Evolutionary conservation across 148 eudicot genomes (phyloP).

Genomic region (Vaccinium vitisidaea): DNA sequence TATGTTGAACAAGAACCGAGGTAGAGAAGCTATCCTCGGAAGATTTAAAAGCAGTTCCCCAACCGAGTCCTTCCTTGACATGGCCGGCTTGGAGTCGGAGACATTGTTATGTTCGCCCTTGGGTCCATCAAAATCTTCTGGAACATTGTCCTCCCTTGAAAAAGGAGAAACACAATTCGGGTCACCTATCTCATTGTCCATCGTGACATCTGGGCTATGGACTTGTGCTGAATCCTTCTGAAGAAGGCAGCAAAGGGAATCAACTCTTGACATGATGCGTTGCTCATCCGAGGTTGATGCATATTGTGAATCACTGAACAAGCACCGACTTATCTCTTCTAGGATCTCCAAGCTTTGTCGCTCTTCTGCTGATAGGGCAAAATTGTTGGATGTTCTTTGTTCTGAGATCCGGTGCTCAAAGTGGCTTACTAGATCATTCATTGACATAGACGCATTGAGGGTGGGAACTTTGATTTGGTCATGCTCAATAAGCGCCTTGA

Average conservation of each 20-base stretch:
- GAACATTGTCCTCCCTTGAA: slow-evolving; percentile 11
- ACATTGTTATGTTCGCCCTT: slow-evolving; percentile 21
- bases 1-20: slow-evolving; percentile 66
- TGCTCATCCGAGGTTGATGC: slow-evolving; percentile 62
- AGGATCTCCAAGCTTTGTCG: slow-evolving; percentile 47
- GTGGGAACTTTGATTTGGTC: slow-evolving; percentile 64
- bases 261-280: slow-evolving; percentile 67
- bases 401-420: slow-evolving; percentile 70
- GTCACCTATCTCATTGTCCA: slow-evolving; percentile 20
- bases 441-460: slow-evolving; percentile 70
- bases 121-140: neutral
- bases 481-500: slow-evolving; percentile 39
- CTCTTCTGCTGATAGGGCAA: slow-evolving; percentile 41
- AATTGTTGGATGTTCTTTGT: slow-evolving; percentile 46
- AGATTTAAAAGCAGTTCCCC: slow-evolving; percentile 81
- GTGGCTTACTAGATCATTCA: slow-evolving; percentile 74
- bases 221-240: slow-evolving; percentile 53
- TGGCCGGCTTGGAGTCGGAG: slow-evolving; percentile 33
- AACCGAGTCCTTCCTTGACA: slow-evolving; percentile 76
- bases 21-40: slow-evolving; percentile 86
- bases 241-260: slow-evolving; percentile 91
- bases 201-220: slow-evolving; percentile 19
- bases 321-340: slow-evolving; percentile 68
- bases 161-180: neutral
- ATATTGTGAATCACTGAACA: slow-evolving; percentile 59